A percentile compares a stretch with the other conserved stretches of the same genome.
Evolutionary conservation across 805 yeast species (phyloP).

Genomic region (Komagataella kurtzmanii): DNA sequence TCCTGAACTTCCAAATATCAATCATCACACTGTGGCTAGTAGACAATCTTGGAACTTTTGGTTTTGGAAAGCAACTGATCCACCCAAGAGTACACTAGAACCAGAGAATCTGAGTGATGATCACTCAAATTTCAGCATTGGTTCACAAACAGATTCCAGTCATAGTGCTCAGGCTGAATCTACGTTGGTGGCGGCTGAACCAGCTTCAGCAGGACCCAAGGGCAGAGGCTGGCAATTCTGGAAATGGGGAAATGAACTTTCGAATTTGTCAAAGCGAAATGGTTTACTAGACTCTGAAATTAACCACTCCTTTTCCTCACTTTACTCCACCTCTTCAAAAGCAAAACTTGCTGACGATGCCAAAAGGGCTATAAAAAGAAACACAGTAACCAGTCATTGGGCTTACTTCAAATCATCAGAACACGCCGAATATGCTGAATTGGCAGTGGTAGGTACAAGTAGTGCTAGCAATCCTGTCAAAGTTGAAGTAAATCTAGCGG

Average conservation of each 20-base stretch:
- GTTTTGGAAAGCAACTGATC: background rate
- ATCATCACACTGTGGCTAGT: background rate
- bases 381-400: slow-evolving; percentile 15
- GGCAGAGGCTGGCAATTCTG: slow-evolving; percentile 8
- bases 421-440: slow-evolving; percentile 8
- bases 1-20: background rate
- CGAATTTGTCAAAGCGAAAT: background rate
- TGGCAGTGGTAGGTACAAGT: slow-evolving; percentile 16
- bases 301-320: slow-evolving; percentile 2
- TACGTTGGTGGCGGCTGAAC: background rate
- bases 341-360: slow-evolving; percentile 13
- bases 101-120: background rate
- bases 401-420: slow-evolving; percentile 7
- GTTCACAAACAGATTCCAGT: background rate
- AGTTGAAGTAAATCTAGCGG: slow-evolving; percentile 11
- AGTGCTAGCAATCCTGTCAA: slow-evolving; percentile 13
- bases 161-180: background rate
- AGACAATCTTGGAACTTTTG: background rate
- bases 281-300: background rate
- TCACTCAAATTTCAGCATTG: background rate
- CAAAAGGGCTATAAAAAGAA: slow-evolving; percentile 9
- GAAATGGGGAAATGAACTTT: slow-evolving; percentile 5
- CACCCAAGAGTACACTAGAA: background rate
- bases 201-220: background rate
- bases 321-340: slow-evolving; percentile 7